Conservation (phyloP, 2,329 filamentous ascomycete genomes). For the Aureobasidium musti region DNA sequence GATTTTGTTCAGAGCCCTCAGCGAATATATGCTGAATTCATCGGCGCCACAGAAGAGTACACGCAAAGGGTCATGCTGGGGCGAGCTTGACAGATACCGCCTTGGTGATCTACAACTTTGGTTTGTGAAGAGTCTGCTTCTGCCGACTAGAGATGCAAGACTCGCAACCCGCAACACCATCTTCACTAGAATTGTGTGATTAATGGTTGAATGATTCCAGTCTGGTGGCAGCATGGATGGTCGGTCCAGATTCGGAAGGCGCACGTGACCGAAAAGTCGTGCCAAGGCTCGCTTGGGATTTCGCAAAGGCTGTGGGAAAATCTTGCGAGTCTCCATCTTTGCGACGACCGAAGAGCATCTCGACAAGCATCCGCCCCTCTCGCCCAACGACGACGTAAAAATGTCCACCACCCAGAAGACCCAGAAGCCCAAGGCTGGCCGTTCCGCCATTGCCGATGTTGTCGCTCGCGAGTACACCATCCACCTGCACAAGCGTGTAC, state of each 20-base stretch:
- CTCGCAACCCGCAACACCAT: neutral
- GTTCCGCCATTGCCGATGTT: constrained; percentile 98
- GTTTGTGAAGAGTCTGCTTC: neutral
- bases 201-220: neutral
- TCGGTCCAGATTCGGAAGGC: neutral
- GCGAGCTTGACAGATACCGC: constrained; percentile 10
- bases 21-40: constrained; percentile 77
- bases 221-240: neutral
- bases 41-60: constrained; percentile 97
- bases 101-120: neutral
- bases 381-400: constrained; percentile 31
- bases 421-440: constrained; percentile 72
- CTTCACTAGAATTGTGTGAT: neutral
- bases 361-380: constrained; percentile 28
- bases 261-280: neutral
- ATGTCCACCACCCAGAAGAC: constrained; percentile 49
- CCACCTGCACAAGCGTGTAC: constrained; percentile 99
- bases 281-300: constrained; percentile 27
- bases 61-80: constrained; percentile 59
- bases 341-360: constrained; percentile 17
- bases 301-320: constrained; percentile 17
- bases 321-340: constrained; percentile 1
- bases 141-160: neutral
- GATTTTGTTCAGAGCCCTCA: constrained; percentile 64
- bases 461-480: constrained; percentile 99